A percentile compares a stretch with the other conserved stretches of the same genome.
phyloP scores from a whole-genome alignment of 1,139 yeast species.

The Pichia sp. region DNA sequence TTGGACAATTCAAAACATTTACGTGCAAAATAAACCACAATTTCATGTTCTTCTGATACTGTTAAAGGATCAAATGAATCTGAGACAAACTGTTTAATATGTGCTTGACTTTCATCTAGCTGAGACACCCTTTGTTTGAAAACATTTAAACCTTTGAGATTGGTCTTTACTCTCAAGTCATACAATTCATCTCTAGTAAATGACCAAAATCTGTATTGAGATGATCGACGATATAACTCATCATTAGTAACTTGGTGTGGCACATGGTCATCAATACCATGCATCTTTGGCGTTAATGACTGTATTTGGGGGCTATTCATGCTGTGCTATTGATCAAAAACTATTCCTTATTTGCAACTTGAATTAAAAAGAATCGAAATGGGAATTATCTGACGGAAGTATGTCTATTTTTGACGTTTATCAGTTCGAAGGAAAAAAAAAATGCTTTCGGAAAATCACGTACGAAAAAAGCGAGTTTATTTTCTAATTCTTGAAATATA shows the following conservation, averaged over 20 bases:
- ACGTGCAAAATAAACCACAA: conserved; percentile 63
- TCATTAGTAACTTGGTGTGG: conserved; percentile 47
- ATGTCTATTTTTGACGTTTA: no score
- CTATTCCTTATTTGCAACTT: no score
- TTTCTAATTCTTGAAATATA: background rate
- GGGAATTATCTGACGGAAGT: no score
- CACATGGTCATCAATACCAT: conserved; percentile 6
- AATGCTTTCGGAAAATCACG: no score
- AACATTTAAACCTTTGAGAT: conserved; percentile 40
- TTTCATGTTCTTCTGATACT: conserved; percentile 58
- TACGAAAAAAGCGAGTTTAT: no score
- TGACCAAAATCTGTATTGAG: conserved; percentile 85
- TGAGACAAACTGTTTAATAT: conserved; percentile 24
- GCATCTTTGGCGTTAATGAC: conserved; percentile 7
- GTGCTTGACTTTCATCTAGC: conserved; percentile 15
- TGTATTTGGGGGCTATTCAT: background rate
- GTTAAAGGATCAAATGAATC: conserved; percentile 34
- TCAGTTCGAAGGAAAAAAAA: background rate
- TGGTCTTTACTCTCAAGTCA: conserved; percentile 37
- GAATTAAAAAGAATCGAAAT: no score
- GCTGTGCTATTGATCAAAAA: no score
- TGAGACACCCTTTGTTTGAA: conserved; percentile 31
- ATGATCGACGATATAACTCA: conserved; percentile 78
- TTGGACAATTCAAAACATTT: conserved; percentile 57
- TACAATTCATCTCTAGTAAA: conserved; percentile 52